phyloP scores from a whole-genome alignment of 2,329 filamentous ascomycete genomes.

The Xylariaceae sp. region DNA sequence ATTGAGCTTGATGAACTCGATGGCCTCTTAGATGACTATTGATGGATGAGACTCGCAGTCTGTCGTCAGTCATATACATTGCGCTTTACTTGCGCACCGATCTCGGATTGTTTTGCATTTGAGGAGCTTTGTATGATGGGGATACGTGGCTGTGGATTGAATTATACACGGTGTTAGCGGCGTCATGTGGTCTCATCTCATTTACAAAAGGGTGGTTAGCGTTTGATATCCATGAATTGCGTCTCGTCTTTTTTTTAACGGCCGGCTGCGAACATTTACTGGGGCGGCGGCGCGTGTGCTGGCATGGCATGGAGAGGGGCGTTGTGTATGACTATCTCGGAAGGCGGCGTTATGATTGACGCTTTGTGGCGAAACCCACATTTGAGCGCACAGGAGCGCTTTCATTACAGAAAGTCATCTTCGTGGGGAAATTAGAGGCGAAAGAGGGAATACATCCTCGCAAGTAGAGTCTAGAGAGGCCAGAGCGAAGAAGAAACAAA shows the following conservation, averaged over 20 bases:
- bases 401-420: not conserved
- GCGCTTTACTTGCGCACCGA: too few relatives aligned
- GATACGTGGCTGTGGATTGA: too few relatives aligned
- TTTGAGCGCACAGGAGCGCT: too few relatives aligned
- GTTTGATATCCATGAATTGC: too few relatives aligned
- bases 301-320: not conserved
- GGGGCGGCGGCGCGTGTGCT: too few relatives aligned
- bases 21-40: constrained; percentile 75
- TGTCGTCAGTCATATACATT: constrained; percentile 1
- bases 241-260: too few relatives aligned
- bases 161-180: too few relatives aligned
- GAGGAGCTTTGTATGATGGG: too few relatives aligned
- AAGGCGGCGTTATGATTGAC: not conserved
- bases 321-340: not conserved
- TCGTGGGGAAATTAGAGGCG: not conserved
- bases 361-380: too few relatives aligned
- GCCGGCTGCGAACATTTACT: too few relatives aligned
- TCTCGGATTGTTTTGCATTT: too few relatives aligned
- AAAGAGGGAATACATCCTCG: constrained; percentile 9
- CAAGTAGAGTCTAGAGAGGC: constrained; percentile 9
- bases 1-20: constrained; percentile 94
- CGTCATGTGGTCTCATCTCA: constrained; percentile 9
- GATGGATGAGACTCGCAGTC: constrained; percentile 26
- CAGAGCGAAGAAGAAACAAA: constrained; percentile 2
- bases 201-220: not conserved